Evolutionary conservation across 495 filamentous ascomycete species (phyloP), one percentile per base, ranked within the genome.

Genomic region (Pseudoneurospora amorphoporcata): DNA sequence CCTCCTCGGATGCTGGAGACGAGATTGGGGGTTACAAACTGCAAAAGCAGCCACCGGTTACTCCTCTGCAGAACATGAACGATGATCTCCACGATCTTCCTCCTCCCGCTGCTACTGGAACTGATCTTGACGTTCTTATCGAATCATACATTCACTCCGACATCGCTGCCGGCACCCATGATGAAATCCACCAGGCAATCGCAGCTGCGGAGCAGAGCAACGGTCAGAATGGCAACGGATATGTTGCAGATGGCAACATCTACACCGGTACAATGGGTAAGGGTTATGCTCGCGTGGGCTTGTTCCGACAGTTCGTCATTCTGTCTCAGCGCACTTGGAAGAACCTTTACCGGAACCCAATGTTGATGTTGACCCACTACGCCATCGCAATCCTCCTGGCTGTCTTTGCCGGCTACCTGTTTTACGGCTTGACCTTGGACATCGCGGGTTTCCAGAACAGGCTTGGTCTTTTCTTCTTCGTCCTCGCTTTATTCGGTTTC

Each of bases 361-460:
- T 98, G 90, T 84, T 99, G 65, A 99, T 99, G 95, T 87, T 99
- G 68, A 97, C 96, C 0, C 95, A 99, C 83, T 99, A 99, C 80
- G 95, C 94, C n/a, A 98, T 98, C 75, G 92, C 95, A 29, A 98
- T 99, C 74, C 83, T 98, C 1, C 88, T 99, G 14, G 95, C 94
- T 19, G 94, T 97, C 37, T 90, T 99, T 69, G 94, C 94, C 40
- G 95, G 95, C 19, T 98, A 90, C 80, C 89, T 99, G 32, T 99
- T 98, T 86, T 99, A 97, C 74, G 95, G 96, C 8, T 83, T 99
- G 73, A 97, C 92, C 29, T 92, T 96, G 79, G 93, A 98, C 78
- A 97, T 99, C 78, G 90, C 92, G 72, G 96, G 95, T 65, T 99
- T 99, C 87, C 95, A 99, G 80, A 98, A 99, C 81, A 88, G 95